A percentile compares a stretch with the other conserved stretches of the same genome.
Evolutionary conservation across 192 early-diverging fungal genomes (phyloP).

Genomic region (Phlyctochytrium planicorne): DNA sequence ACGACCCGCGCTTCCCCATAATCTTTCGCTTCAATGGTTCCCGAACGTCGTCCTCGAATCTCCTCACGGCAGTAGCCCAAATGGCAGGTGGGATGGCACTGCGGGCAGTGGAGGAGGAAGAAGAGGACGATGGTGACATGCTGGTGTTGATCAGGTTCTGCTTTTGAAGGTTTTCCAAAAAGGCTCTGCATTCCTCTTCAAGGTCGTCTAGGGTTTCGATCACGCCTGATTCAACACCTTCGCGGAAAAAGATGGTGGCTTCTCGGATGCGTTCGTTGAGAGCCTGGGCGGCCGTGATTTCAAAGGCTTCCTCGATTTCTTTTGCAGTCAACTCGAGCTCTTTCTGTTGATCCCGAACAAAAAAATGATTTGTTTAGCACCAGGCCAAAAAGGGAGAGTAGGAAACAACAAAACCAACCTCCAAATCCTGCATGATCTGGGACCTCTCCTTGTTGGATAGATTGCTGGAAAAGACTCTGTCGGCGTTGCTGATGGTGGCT

Average conservation of each 20-base stretch:
- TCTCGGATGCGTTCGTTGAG: neutral
- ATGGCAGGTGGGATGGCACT: neutral
- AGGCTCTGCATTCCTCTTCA: neutral
- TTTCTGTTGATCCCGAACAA: neutral
- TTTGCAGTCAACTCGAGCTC: neutral
- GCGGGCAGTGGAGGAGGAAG: neutral
- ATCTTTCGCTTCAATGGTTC: neutral
- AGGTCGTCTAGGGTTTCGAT: neutral
- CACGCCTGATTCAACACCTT: neutral
- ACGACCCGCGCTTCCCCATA: neutral
- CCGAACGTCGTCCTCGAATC: neutral
- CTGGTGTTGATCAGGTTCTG: neutral
- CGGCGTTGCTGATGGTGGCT: neutral
- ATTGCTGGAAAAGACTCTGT: neutral
- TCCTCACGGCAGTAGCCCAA: neutral
- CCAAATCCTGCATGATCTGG: neutral
- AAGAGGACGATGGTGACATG: neutral
- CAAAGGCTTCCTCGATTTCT: conserved; percentile 1
- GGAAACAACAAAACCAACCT: neutral
- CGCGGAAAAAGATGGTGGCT: neutral
- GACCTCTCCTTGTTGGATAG: neutral
- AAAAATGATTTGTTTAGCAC: neutral
- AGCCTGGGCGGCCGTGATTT: neutral
- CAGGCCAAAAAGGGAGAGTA: neutral
- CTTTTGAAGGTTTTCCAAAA: neutral